These are phyloP conservation scores for Pleurotus tuber-regium DNA, from an alignment of 768 basidiomycete genomes.

Conservation along the genomic window DNA sequence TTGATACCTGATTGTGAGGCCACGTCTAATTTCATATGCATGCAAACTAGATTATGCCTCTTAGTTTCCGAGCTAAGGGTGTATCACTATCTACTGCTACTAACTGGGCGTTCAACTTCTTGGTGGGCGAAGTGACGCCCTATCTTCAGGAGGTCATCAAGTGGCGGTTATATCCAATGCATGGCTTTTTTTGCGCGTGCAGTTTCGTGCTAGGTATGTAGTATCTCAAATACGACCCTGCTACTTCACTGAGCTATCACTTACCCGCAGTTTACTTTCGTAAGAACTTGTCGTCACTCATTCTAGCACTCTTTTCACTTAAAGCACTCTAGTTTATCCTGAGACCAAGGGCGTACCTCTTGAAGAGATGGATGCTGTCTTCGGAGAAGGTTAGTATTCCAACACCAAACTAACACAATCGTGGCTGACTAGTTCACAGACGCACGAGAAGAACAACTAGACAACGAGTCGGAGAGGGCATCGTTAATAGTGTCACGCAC, in stretches of 20 bases:
- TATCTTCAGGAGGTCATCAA: slow-evolving; percentile 81
- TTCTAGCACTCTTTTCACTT: neutral
- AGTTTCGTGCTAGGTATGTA: slow-evolving; percentile 75
- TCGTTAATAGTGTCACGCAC: slow-evolving; percentile 47
- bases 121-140: slow-evolving; percentile 88
- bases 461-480: slow-evolving; percentile 61
- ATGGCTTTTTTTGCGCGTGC: slow-evolving; percentile 86
- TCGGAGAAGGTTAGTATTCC: slow-evolving; percentile 81
- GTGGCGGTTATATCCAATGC: slow-evolving; percentile 96
- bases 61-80: slow-evolving; percentile 90
- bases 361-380: slow-evolving; percentile 90
- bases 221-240: neutral
- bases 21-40: no score
- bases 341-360: slow-evolving; percentile 85
- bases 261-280: slow-evolving; percentile 63
- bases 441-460: slow-evolving; percentile 55
- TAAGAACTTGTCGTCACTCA: slow-evolving; percentile 33
- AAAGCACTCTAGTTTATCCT: slow-evolving; percentile 60
- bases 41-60: slow-evolving; percentile 78
- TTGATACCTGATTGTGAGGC: no score
- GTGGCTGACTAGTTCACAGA: slow-evolving; percentile 1
- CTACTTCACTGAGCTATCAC: slow-evolving; percentile 12
- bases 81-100: slow-evolving; percentile 93
- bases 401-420: no score
- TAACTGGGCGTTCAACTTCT: slow-evolving; percentile 85